Base-by-base conservation (phyloP, 305 asterid species). In the Ilex paraguariensis region DNA sequence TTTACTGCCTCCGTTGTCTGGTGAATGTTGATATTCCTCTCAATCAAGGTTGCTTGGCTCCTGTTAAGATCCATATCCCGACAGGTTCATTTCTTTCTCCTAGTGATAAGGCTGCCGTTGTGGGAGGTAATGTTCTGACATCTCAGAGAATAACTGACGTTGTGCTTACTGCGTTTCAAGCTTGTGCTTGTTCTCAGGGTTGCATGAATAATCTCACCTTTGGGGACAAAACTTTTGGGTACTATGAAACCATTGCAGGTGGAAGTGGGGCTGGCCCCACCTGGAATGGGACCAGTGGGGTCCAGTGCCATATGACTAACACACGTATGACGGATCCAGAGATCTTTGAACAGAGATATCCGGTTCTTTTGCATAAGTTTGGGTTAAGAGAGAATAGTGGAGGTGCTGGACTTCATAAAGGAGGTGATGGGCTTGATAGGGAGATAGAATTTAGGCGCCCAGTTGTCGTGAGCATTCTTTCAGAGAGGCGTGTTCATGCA, bases 241-340 rank as follows among this genome's bases (percentile, higher is more conserved):
- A 92, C 79, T 92, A 92, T 7, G 98, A 92, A 74, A 92, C 97
- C 5, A 87, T 92, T 21, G 97, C 95, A 5, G 98, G 98, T 6
- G 98, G 98, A 44, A 78, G 96, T 54, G 98, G 98, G 2, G 98
- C 97, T 0, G 98, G 97, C 28, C 96, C 95, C 39, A 76, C 70
- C 28, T 92, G 98, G 97, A 88, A 87, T 3, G 98, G 98, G 6
- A 80, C 97, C 5, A 84, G 97, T 61, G 98, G 96, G 44, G 96
- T 92, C 74, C 98, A 92, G 76, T 90, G 98, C 81, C 98, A 92
- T 79, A 92, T 92, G 98, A 92, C 98, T 5, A 92, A 92, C 62
- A 92, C 98, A 16, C 93, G 98, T 13, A 92, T 92, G 95, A 92
- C 98, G 4, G 98, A 92, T 70, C 98, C 98, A 0, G 98, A 92